A percentile compares a stretch with the other conserved stretches of the same genome.
phyloP scores from a whole-genome alignment of 768 basidiomycete species.

The Podaxis sp. region DNA sequence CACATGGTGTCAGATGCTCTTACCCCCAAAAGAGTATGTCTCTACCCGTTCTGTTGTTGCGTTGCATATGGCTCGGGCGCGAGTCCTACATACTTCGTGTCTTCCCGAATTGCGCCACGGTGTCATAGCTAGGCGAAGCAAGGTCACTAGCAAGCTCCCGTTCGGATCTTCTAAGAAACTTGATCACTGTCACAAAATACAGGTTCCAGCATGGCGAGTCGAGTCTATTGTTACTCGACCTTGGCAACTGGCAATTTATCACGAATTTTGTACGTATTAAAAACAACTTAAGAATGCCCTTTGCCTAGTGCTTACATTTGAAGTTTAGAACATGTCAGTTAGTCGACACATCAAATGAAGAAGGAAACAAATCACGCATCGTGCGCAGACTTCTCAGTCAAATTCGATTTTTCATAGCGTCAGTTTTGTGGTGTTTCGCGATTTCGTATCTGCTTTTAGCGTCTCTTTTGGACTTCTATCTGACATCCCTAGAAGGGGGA shows the following conservation, averaged over 20 bases:
- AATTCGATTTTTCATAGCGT: neutral
- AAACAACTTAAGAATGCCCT: neutral
- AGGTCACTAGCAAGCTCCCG: neutral
- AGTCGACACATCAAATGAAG: neutral
- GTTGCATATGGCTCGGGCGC: neutral
- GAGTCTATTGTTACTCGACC: neutral
- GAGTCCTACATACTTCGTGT: neutral
- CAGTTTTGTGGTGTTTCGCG: neutral
- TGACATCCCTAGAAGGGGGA: neutral
- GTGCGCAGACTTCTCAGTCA: neutral
- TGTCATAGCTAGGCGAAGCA: neutral
- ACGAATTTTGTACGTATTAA: neutral
- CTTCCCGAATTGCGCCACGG: constrained; percentile 1
- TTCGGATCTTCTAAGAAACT: constrained; percentile 4
- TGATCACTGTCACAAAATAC: neutral
- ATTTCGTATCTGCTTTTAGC: neutral
- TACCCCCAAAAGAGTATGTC: neutral
- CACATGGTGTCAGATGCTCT: neutral
- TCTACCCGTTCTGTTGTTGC: constrained; percentile 1
- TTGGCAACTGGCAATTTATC: constrained; percentile 1
- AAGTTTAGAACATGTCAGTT: neutral
- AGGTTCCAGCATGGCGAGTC: neutral
- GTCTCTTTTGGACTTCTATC: neutral
- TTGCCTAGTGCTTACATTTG: neutral
- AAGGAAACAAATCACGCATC: neutral